Evolutionary conservation across 1,284 basidiomycete genomes (phyloP).

Genomic region (Ustilago crameri): DNA sequence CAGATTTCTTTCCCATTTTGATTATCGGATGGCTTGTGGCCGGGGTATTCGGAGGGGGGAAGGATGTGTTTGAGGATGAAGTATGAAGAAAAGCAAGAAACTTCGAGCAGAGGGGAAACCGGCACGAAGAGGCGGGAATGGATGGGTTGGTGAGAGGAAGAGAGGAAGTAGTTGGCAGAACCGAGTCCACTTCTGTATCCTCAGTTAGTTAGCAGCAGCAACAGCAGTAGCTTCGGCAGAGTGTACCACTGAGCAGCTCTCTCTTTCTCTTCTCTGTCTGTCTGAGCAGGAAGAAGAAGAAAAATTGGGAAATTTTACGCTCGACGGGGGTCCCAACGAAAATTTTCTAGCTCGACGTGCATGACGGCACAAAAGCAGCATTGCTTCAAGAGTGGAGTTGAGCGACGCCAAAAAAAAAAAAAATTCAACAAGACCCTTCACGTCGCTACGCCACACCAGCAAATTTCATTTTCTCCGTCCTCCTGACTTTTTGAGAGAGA

Average conservation of each 20-base stretch:
- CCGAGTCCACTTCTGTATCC: not conserved
- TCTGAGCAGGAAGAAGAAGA: constrained; percentile 10
- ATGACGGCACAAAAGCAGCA: not conserved
- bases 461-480: too few species aligned
- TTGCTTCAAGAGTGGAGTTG: constrained; percentile 21
- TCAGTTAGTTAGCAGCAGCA: not conserved
- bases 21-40: constrained; percentile 9
- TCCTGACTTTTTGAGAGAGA: too few species aligned
- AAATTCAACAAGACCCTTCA: constrained; percentile 9
- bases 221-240: not conserved
- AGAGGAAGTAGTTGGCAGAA: not conserved
- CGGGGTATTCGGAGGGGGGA: not conserved
- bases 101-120: constrained; percentile 15
- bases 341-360: constrained; percentile 27
- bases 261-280: too few species aligned
- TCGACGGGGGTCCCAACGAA: constrained; percentile 3
- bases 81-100: constrained; percentile 5
- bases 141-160: constrained; percentile 17
- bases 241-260: not conserved
- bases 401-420: constrained; percentile 2
- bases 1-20: constrained; percentile 41
- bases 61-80: not conserved
- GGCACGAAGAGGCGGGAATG: constrained; percentile 11
- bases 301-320: constrained; percentile 17
- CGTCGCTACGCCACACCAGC: not conserved